Evolutionary conservation across 371 early-diverging fungal species (phyloP), one percentile per base, ranked within the genome.

Genomic region (Lichtheimia hyalospora): DNA sequence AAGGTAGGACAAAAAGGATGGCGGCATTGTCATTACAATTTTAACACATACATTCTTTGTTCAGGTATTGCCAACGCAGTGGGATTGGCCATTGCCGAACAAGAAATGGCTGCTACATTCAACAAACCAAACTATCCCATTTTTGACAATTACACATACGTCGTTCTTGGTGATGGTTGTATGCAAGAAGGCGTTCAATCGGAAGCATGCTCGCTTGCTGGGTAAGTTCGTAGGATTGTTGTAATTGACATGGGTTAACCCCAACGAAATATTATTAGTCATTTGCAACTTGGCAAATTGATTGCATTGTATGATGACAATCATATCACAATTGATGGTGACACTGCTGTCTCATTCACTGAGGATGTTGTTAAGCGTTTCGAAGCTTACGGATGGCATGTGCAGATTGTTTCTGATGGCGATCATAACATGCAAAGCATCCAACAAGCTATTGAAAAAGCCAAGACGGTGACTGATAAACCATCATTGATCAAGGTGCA

Each of bases 251-350:
- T 10, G n/a, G 12, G 15, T 27, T 18, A 42, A 24, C 12, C 15
- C 18, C 51, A 46, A 20, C 13, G 14, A n/a, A 23, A 48, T 34
- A 28, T 49, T 23, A 10, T 25, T 74, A 90, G 92, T 58, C 99
- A 99, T 72, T 83, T 96, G 77, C 77, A 94, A 77, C 86, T 99
- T 42, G 96, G 97, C 65, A 97, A 98, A 67, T 79, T 99, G 61
- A 93, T 97, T 63, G 92, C 92, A 18, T 82, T 99, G 51, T 99
- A 99, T 77, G 99, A 99, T 70, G 93, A 92, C 70, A 99, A 99
- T 81, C 82, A 92, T 61, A 92, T 97, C 71, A 88, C 93, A 58
- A 99, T 99, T 71, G 99, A 99, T 84, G 94, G 95, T 64, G 87
- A 91, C 50, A 94, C 94, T 25, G 83, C 83, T 43, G 77, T 98